A percentile compares a stretch with the other conserved stretches of the same genome.
These are phyloP conservation scores for Mallotus nudiflorus DNA, from an alignment of 345 rosid species.

Conservation along the genomic window DNA sequence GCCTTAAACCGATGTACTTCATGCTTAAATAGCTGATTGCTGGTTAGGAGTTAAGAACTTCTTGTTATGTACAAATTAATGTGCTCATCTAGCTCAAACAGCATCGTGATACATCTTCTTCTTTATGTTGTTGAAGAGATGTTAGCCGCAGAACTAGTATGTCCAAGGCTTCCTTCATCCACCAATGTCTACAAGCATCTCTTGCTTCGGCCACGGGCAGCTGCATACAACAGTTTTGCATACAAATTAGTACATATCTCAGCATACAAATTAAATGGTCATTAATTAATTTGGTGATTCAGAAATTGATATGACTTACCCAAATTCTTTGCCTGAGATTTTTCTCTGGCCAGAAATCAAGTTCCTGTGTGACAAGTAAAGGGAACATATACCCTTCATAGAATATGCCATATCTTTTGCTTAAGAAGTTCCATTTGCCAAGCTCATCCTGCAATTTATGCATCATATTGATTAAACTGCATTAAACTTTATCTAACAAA, in stretches of 20 bases:
- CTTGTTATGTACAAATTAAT: conserved; percentile 12
- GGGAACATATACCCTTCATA: conserved; percentile 96
- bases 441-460: conserved; percentile 49
- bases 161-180: conserved; percentile 95
- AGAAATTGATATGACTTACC: conserved; percentile 34
- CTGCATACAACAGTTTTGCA: too few species aligned
- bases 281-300: too few species aligned
- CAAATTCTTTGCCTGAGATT: conserved; percentile 64
- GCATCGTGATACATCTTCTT: conserved; percentile 8
- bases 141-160: conserved; percentile 47
- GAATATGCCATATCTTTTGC: conserved; percentile 70
- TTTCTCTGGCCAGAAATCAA: conserved; percentile 81
- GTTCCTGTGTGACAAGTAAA: conserved; percentile 69
- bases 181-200: conserved; percentile 78
- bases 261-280: background rate
- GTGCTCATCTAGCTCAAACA: background rate
- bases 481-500: background rate
- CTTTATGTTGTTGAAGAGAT: conserved; percentile 26
- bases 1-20: too few species aligned
- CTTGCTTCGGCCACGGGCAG: conserved; percentile 31
- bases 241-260: background rate
- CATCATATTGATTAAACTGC: background rate
- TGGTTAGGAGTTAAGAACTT: background rate
- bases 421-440: conserved; percentile 77
- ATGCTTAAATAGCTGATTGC: too few species aligned